Percentiles rank a stretch among this genome's conserved stretches.
Evolutionary conservation across 2,329 filamentous ascomycete species (phyloP).

Genomic region (Tolypocladium guangdongense): DNA sequence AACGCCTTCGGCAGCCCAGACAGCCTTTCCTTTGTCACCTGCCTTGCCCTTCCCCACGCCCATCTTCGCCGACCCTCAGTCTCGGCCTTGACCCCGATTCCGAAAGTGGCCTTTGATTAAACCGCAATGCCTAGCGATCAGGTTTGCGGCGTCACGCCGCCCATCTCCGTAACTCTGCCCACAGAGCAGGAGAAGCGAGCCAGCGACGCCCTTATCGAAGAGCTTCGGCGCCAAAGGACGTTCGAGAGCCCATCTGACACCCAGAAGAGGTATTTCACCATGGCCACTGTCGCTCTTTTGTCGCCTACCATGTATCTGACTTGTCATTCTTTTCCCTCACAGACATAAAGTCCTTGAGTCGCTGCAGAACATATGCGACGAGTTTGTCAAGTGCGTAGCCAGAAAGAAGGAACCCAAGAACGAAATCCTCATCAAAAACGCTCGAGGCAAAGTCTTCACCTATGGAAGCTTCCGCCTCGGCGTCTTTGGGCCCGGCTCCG

Average conservation of each 20-base stretch:
- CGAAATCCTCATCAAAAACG: constrained; percentile 66
- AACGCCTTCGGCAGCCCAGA: neutral
- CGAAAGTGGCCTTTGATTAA: neutral
- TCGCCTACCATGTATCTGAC: neutral
- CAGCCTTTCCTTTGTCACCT: neutral
- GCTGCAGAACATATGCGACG: constrained; percentile 69
- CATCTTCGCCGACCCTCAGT: neutral
- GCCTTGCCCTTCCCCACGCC: neutral
- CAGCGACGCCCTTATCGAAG: constrained; percentile 69
- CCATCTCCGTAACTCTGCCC: constrained; percentile 69
- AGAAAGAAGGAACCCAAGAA: constrained; percentile 60
- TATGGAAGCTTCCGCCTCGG: constrained; percentile 93
- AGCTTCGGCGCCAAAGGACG: constrained; percentile 81
- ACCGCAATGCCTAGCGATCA: constrained; percentile 25
- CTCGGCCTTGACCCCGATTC: neutral
- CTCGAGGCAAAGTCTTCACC: constrained; percentile 87
- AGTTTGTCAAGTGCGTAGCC: constrained; percentile 78
- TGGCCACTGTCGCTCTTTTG: neutral
- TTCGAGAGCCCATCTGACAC: constrained; percentile 81
- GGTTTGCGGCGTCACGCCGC: constrained; percentile 61
- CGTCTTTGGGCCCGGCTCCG: constrained; percentile 88
- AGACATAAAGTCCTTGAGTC: constrained; percentile 65
- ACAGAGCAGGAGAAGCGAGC: constrained; percentile 65
- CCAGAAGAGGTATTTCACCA: constrained; percentile 54
- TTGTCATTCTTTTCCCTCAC: constrained; percentile 1